These are phyloP conservation scores for Rostrohypoxylon terebratum DNA, from an alignment of 495 filamentous ascomycete genomes.

Conservation along the genomic window DNA sequence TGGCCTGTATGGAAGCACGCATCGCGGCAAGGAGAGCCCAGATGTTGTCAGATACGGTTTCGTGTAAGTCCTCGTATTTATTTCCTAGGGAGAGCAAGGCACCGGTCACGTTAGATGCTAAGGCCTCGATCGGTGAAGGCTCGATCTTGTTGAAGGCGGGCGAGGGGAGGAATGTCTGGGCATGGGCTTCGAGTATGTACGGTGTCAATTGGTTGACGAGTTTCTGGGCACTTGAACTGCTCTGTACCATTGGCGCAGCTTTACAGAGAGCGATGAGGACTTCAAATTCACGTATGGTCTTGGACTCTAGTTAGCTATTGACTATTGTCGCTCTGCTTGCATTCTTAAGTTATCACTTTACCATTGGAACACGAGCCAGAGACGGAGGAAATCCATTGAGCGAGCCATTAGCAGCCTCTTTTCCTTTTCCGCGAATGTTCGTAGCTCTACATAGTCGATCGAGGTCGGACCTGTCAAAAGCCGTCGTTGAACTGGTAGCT, in stretches of 20 bases:
- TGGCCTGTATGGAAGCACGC: constrained; percentile 56
- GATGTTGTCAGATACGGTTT: constrained; percentile 69
- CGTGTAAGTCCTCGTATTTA: constrained; percentile 72
- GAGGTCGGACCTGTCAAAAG: constrained; percentile 73
- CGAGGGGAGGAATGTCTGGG: constrained; percentile 79
- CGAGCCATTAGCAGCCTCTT: constrained; percentile 52
- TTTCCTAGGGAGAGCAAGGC: constrained; percentile 83
- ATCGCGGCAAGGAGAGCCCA: constrained; percentile 76
- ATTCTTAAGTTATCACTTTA: constrained; percentile 43
- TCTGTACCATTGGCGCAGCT: constrained; percentile 77
- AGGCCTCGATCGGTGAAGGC: constrained; percentile 89
- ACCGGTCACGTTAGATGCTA: constrained; percentile 80
- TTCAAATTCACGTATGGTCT: constrained; percentile 85
- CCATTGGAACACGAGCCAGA: constrained; percentile 63
- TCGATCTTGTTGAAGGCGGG: constrained; percentile 84
- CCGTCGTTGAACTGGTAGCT: constrained; percentile 60
- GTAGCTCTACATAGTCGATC: constrained; percentile 70
- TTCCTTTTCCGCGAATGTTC: constrained; percentile 51
- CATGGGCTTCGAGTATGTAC: constrained; percentile 84
- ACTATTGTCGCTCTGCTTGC: not conserved
- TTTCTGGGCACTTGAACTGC: constrained; percentile 74
- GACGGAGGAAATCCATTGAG: constrained; percentile 44
- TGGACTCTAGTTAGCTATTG: constrained; percentile 36
- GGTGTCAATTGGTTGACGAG: constrained; percentile 78
- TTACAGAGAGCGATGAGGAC: constrained; percentile 89